Evolutionary conservation across 2,329 filamentous ascomycete genomes (phyloP).

Genomic region (Microdochium paspali): DNA sequence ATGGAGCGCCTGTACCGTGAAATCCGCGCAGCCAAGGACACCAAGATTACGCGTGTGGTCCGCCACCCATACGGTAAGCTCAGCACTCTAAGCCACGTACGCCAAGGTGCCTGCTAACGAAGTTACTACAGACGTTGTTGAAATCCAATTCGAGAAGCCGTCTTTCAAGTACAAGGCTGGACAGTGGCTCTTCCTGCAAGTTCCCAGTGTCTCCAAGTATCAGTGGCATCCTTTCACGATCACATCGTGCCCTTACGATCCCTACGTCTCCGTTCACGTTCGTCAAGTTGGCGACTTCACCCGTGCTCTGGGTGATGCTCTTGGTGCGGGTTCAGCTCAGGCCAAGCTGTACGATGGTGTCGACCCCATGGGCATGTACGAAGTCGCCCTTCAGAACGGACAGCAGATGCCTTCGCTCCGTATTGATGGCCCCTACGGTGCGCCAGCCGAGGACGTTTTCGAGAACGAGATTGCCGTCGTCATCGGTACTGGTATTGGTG

Average conservation of each 20-base stretch:
- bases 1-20: slow-evolving; percentile 86
- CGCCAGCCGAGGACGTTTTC: slow-evolving; percentile 95
- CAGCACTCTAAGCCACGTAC: neutral
- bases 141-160: slow-evolving; percentile 94
- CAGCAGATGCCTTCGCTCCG: slow-evolving; percentile 84
- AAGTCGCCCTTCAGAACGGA: slow-evolving; percentile 87
- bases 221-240: slow-evolving; percentile 99
- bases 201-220: slow-evolving; percentile 76
- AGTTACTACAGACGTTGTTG: slow-evolving; percentile 63
- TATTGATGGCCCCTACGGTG: slow-evolving; percentile 93
- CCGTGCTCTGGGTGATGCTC: slow-evolving; percentile 79
- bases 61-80: slow-evolving; percentile 82
- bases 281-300: slow-evolving; percentile 97
- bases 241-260: slow-evolving; percentile 93
- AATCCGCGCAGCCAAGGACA: slow-evolving; percentile 71
- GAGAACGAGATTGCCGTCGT: slow-evolving; percentile 82
- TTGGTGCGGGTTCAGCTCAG: slow-evolving; percentile 85
- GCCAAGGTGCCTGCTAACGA: slow-evolving; percentile 15
- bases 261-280: slow-evolving; percentile 89
- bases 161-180: slow-evolving; percentile 97
- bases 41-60: slow-evolving; percentile 87
- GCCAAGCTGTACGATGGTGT: slow-evolving; percentile 83
- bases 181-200: slow-evolving; percentile 95
- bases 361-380: slow-evolving; percentile 94
- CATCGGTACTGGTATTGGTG: slow-evolving; percentile 79